phyloP scores from a whole-genome alignment of 306 rosid genomes.

The Glycine latifolia region DNA sequence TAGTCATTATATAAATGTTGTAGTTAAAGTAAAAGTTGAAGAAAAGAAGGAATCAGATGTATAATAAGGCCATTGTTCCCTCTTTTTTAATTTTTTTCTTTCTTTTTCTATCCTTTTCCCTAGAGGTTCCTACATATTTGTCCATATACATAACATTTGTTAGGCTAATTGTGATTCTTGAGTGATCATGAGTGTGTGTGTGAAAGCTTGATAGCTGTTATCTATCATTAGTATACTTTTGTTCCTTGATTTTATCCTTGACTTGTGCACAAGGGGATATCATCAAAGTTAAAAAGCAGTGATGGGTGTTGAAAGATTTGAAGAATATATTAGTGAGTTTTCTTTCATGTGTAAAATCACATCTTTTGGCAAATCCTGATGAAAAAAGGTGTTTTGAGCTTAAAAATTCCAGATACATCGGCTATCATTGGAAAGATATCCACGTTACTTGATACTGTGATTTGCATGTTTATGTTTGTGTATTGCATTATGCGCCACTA shows the following conservation, averaged over 20 bases:
- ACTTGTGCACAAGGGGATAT: constrained; percentile 42
- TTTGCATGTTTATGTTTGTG: constrained; percentile 57
- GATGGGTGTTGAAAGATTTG: constrained; percentile 49
- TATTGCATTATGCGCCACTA: constrained; percentile 63
- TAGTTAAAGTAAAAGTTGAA: constrained; percentile 60
- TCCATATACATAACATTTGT: constrained; percentile 35
- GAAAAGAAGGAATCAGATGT: constrained; percentile 66
- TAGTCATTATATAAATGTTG: constrained; percentile 54
- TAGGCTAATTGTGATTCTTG: constrained; percentile 31
- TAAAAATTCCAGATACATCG: constrained; percentile 23
- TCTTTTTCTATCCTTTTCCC: constrained; percentile 24
- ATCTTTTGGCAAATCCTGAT: constrained; percentile 51
- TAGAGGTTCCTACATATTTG: constrained; percentile 49
- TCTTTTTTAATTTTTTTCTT: not conserved
- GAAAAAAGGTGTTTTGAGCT: constrained; percentile 29
- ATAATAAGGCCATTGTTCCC: constrained; percentile 50
- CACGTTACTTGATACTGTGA: constrained; percentile 47
- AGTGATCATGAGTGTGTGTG: constrained; percentile 42
- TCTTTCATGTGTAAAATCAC: constrained; percentile 43
- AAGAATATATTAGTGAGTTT: constrained; percentile 56
- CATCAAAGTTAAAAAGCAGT: constrained; percentile 49
- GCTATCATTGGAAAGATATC: constrained; percentile 40
- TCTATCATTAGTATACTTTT: constrained; percentile 47
- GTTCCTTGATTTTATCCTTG: constrained; percentile 46
- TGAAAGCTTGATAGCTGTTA: constrained; percentile 53